Conservation (phyloP, 352 stramenopile genomes). For the Globisporangium viniferum region DNA sequence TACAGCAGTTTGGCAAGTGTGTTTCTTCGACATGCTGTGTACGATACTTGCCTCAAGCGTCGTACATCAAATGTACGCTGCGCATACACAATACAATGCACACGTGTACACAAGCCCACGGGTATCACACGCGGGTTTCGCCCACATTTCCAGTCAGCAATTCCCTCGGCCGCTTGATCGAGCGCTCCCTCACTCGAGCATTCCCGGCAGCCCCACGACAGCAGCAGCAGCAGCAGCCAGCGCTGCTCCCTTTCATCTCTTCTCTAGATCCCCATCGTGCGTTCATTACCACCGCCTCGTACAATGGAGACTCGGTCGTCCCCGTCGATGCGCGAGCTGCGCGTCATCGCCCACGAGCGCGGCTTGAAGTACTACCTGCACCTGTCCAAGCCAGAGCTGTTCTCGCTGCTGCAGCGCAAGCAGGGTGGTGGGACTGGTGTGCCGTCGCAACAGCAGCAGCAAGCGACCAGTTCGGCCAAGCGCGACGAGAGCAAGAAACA, state of each 20-base stretch:
- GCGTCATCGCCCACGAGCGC: slow-evolving; percentile 58
- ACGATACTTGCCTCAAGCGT: neutral
- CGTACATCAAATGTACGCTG: neutral
- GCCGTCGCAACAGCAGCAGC: neutral
- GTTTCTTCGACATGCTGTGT: neutral
- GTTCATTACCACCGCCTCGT: neutral
- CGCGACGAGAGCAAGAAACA: neutral
- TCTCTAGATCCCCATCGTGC: neutral
- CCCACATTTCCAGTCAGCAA: neutral
- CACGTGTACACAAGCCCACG: neutral
- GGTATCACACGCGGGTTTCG: neutral
- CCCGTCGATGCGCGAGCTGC: slow-evolving; percentile 77
- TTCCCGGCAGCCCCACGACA: neutral
- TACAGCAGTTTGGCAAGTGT: neutral
- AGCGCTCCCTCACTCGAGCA: slow-evolving; percentile 2
- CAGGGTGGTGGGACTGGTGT: slow-evolving; percentile 44
- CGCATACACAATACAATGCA: neutral
- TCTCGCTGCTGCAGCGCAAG: slow-evolving; percentile 72
- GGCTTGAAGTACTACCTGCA: slow-evolving; percentile 85
- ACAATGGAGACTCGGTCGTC: slow-evolving; percentile 81
- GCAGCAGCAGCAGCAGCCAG: neutral
- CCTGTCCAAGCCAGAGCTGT: slow-evolving; percentile 78
- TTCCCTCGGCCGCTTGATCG: neutral
- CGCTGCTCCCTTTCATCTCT: neutral
- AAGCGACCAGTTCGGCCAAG: slow-evolving; percentile 9